A percentile compares a stretch with the other conserved stretches of the same genome.
These are phyloP conservation scores for Mycena polygramma DNA, from an alignment of 768 basidiomycete genomes.

Conservation along the genomic window DNA sequence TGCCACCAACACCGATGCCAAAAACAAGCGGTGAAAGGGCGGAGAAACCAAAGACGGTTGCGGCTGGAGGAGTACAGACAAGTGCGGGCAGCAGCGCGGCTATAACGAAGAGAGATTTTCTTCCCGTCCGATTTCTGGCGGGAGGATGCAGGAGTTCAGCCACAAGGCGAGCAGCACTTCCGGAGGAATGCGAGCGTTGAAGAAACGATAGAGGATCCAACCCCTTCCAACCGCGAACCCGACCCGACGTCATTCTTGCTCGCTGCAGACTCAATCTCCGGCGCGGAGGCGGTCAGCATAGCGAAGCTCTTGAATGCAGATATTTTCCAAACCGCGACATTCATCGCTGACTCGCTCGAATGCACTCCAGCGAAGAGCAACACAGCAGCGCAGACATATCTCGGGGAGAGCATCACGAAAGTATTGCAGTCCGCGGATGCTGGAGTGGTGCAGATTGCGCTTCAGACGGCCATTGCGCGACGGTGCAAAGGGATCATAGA, in stretches of 20 bases:
- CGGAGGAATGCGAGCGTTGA: not conserved
- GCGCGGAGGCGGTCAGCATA: not conserved
- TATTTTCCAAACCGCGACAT: slow-evolving; percentile 13
- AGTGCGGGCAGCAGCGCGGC: no score
- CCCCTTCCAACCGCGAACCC: not conserved
- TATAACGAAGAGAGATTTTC: no score
- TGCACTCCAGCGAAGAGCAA: not conserved
- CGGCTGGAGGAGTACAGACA: not conserved
- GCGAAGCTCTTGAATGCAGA: slow-evolving; percentile 9
- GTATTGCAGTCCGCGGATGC: not conserved
- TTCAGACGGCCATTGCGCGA: slow-evolving; percentile 11
- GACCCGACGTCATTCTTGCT: not conserved
- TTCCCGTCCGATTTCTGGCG: not conserved
- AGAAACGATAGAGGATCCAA: no score
- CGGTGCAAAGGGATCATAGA: slow-evolving; percentile 6
- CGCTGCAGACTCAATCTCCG: slow-evolving; percentile 7
- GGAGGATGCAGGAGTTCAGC: not conserved
- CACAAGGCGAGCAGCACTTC: not conserved
- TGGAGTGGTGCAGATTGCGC: slow-evolving; percentile 1
- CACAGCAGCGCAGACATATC: not conserved
- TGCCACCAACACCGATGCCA: slow-evolving; percentile 4
- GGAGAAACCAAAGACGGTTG: not conserved
- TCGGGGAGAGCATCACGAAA: not conserved
- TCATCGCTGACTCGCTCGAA: slow-evolving; percentile 11
- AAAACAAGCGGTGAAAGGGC: not conserved